Conservation (phyloP, 768 basidiomycete genomes). For the Podaxis sp. region DNA sequence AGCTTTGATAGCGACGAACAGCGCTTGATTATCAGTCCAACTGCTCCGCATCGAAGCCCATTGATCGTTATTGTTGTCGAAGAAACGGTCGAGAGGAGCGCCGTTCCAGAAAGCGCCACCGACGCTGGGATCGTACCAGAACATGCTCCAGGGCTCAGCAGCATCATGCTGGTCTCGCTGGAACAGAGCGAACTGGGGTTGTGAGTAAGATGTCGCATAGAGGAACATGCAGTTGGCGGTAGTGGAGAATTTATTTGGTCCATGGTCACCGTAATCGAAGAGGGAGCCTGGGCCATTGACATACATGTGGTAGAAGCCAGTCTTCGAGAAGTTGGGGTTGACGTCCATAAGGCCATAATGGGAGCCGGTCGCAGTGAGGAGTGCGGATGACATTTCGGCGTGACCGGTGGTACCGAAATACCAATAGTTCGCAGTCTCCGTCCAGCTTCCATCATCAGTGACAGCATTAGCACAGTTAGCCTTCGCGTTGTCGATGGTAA, state of each 20-base stretch:
- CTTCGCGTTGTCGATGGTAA: constrained; percentile 73
- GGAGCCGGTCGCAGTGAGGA: constrained; percentile 84
- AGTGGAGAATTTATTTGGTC: constrained; percentile 92
- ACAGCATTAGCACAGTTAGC: constrained; percentile 68
- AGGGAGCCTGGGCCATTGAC: constrained; percentile 79
- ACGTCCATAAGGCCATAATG: constrained; percentile 66
- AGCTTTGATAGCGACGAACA: constrained; percentile 88
- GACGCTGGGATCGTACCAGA: constrained; percentile 88
- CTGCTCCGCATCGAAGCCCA: constrained; percentile 92
- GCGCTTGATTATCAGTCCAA: constrained; percentile 85
- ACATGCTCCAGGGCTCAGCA: constrained; percentile 82
- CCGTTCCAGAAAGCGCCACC: constrained; percentile 92
- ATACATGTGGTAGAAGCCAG: constrained; percentile 90
- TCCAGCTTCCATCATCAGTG: constrained; percentile 82
- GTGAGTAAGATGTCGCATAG: constrained; percentile 66
- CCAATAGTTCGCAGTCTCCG: constrained; percentile 94
- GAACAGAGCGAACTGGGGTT: constrained; percentile 77
- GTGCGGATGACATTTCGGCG: constrained; percentile 83
- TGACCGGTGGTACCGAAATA: constrained; percentile 91
- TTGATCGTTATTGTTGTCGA: constrained; percentile 65
- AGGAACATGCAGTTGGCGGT: constrained; percentile 89
- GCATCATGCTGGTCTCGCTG: constrained; percentile 89
- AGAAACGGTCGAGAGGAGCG: constrained; percentile 78
- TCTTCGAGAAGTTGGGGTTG: constrained; percentile 71
- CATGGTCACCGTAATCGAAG: constrained; percentile 83